Evolutionary conservation across 495 filamentous ascomycete species (phyloP).

Genomic region (Neurospora sp.): DNA sequence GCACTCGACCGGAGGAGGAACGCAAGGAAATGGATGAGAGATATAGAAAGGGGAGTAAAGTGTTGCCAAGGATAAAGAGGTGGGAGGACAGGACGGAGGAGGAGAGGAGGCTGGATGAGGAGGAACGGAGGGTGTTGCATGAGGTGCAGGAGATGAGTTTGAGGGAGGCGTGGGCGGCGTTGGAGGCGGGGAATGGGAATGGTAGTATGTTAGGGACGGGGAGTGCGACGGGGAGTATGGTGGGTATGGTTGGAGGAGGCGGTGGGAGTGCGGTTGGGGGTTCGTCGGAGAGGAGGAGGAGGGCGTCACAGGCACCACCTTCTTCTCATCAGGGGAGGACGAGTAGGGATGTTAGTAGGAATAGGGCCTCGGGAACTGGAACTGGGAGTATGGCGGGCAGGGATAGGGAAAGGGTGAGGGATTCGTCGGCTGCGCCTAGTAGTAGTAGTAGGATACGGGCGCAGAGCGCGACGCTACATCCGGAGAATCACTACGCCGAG

Average conservation of each 20-base stretch:
- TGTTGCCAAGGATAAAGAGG: slow-evolving; percentile 47
- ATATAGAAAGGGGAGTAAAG: slow-evolving; percentile 70
- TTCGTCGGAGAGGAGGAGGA: neutral
- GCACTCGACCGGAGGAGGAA: slow-evolving; percentile 54
- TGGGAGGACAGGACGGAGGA: slow-evolving; percentile 29
- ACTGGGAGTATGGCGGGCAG: neutral
- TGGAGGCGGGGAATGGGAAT: slow-evolving; percentile 50
- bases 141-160: slow-evolving; percentile 64
- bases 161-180: slow-evolving; percentile 39
- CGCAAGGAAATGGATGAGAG: slow-evolving; percentile 56
- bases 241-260: slow-evolving; percentile 29
- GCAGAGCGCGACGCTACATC: slow-evolving; percentile 19
- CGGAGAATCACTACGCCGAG: slow-evolving; percentile 15
- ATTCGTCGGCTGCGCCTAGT: neutral
- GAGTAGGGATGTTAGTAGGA: neutral
- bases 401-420: slow-evolving; percentile 17
- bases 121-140: slow-evolving; percentile 59
- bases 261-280: slow-evolving; percentile 16
- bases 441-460: neutral
- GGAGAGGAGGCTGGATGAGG: slow-evolving; percentile 45
- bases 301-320: neutral
- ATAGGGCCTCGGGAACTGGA: neutral
- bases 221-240: slow-evolving; percentile 58
- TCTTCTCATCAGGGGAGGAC: neutral
- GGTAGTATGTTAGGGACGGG: slow-evolving; percentile 59